Conservation (phyloP, 1,284 basidiomycete genomes). For the Tilletia caries region DNA sequence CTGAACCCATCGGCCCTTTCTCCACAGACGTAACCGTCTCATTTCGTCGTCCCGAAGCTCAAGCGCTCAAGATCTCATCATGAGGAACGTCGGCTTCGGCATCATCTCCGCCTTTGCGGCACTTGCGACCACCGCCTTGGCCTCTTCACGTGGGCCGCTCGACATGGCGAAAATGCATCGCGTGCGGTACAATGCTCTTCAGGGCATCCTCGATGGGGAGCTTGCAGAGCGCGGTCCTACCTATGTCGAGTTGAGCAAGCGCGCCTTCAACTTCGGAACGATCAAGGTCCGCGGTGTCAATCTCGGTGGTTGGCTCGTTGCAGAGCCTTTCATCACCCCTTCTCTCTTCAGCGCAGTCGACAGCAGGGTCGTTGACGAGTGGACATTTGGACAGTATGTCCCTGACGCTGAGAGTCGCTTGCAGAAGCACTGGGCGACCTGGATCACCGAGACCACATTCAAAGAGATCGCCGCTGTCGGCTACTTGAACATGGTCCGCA, state of each 20-base stretch:
- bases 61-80: not conserved
- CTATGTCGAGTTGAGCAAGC: not conserved
- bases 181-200: not conserved
- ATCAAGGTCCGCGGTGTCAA: constrained; percentile 32
- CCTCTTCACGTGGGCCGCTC: not conserved
- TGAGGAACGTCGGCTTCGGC: not conserved
- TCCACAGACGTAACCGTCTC: too few relatives aligned
- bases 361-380: constrained; percentile 68
- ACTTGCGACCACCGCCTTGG: not conserved
- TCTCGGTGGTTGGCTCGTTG: constrained; percentile 50
- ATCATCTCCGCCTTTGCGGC: not conserved
- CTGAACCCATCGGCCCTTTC: too few relatives aligned
- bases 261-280: constrained; percentile 52
- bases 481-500: constrained; percentile 59
- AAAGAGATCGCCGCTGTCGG: constrained; percentile 69
- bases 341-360: constrained; percentile 58
- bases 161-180: not conserved
- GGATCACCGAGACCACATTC: constrained; percentile 75
- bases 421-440: constrained; percentile 70
- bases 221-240: not conserved
- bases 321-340: constrained; percentile 47
- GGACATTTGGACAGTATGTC: constrained; percentile 72
- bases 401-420: constrained; percentile 50
- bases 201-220: not conserved
- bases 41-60: too few relatives aligned